Evolutionary conservation across 805 yeast genomes (phyloP).

Genomic region (Alloascoidea hylecoeti): DNA sequence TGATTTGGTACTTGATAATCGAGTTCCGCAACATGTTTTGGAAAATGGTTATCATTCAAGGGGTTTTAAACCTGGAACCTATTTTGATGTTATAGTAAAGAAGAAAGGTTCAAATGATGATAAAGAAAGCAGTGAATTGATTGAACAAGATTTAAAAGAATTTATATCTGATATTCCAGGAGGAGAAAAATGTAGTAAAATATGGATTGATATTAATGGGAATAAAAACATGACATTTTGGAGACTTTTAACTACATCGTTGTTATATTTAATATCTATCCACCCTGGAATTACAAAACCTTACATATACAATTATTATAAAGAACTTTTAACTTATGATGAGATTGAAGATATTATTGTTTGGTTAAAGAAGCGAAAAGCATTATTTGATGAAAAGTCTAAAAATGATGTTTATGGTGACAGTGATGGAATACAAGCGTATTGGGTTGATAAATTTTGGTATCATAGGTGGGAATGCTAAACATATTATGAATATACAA

Average conservation of each 20-base stretch:
- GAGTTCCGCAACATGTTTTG: background rate
- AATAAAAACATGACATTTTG: background rate
- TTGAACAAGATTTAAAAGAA: background rate
- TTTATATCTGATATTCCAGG: no score
- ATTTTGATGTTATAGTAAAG: background rate
- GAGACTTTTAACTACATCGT: background rate
- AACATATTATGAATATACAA: no score
- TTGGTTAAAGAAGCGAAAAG: background rate
- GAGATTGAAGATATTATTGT: background rate
- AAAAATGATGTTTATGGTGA: background rate
- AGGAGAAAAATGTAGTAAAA: background rate
- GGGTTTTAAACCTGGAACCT: background rate
- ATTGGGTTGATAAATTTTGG: background rate
- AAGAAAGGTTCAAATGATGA: background rate
- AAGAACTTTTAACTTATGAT: background rate
- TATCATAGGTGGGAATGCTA: no score
- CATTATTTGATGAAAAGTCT: background rate
- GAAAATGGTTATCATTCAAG: background rate
- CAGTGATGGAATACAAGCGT: background rate
- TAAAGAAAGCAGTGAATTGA: background rate
- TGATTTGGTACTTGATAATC: constrained; percentile 36
- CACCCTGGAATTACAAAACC: background rate
- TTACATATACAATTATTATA: background rate
- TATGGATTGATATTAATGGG: constrained; percentile 1
- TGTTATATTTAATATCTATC: background rate